Evolutionary conservation across 1,284 basidiomycete genomes (phyloP), one percentile per base, ranked within the genome.

Genomic region (Porogramme epimiltina): DNA sequence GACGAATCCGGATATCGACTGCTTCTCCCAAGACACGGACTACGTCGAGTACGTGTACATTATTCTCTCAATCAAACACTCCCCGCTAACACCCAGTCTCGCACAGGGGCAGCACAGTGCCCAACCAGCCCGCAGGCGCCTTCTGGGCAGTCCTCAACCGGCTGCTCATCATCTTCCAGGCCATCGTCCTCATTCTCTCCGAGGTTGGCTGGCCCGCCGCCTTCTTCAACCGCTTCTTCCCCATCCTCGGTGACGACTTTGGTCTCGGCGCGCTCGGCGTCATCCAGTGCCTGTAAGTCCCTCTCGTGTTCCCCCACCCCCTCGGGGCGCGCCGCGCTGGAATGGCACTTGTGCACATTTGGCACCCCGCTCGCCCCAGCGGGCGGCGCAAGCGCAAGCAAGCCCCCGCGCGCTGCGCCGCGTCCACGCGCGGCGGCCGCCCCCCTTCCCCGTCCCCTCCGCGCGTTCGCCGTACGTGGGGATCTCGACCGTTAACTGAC

Each of bases 101-200:
- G n/a, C 51, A 25, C 60, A 91, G 87, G 58, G 77, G 79, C 54
- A 89, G 87, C 68, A 89, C 90, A 1, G 89, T 95, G 18, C 93
- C 93, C n/a, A 89, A 92, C 66, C 93, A 95, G 66, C 78, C 90
- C 22, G 92, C 89, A 10, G 93, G 93, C 40, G 80, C 84, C 25
- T 95, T 95, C 73, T 95, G 91, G 89, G 88, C 91, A 15, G 84
- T 95, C 51, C 73, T 95, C 52, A 90, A 91, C 67, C 80, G 89
- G 56, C 76, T 95, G 42, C 79, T 95, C 68, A 91, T 95, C 69
- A 80, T 94, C 55, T 85, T 88, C 70, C 87, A 93, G 73, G 81
- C 85, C 59, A 68, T 93, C 61, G 77, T 92, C 47, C 83, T 95
- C 57, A 73, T 93, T 55, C 69, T 93, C 51, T 89, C 92, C 44